Percentiles rank a stretch among this genome's conserved stretches.
Evolutionary conservation across 2,329 filamentous ascomycete species (phyloP).

Genomic region (Cladophialophora chaetospira): DNA sequence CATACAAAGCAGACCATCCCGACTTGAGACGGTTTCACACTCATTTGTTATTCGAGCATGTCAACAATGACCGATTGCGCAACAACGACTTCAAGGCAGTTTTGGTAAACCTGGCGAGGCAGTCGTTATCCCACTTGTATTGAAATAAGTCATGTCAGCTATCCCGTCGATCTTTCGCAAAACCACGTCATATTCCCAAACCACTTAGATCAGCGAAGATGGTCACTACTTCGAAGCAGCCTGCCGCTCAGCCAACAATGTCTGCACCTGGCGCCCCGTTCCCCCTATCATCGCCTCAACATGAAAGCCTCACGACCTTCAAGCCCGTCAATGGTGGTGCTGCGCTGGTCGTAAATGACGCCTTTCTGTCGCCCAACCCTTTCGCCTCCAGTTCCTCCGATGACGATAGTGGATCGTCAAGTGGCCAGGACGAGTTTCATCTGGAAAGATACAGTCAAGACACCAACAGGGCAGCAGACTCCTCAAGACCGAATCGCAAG

Average conservation of each 20-base stretch:
- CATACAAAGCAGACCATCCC: not conserved
- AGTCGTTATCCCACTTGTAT: not conserved
- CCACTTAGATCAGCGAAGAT: slow-evolving; percentile 2
- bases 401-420: slow-evolving; percentile 25
- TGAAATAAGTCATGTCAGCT: slow-evolving; percentile 1
- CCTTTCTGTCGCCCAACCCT: slow-evolving; percentile 15
- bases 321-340: slow-evolving; percentile 17
- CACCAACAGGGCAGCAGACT: not conserved
- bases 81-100: not conserved
- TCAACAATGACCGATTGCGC: not conserved
- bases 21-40: slow-evolving; percentile 5
- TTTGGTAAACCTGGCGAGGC: not conserved
- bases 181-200: not conserved
- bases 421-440: slow-evolving; percentile 32
- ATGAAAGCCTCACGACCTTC: slow-evolving; percentile 14
- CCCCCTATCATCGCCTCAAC: slow-evolving; percentile 17
- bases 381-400: slow-evolving; percentile 23
- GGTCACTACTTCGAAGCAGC: slow-evolving; percentile 13
- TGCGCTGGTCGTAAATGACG: slow-evolving; percentile 3
- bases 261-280: not conserved
- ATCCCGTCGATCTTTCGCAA: not conserved
- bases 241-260: not conserved
- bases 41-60: not conserved
- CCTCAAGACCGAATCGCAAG: slow-evolving; percentile 1
- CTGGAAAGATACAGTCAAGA: slow-evolving; percentile 32